A percentile compares a stretch with the other conserved stretches of the same genome.
These are phyloP conservation scores for Pseudofabraea citricarpa DNA, from an alignment of 2,329 filamentous ascomycete genomes.

Conservation along the genomic window DNA sequence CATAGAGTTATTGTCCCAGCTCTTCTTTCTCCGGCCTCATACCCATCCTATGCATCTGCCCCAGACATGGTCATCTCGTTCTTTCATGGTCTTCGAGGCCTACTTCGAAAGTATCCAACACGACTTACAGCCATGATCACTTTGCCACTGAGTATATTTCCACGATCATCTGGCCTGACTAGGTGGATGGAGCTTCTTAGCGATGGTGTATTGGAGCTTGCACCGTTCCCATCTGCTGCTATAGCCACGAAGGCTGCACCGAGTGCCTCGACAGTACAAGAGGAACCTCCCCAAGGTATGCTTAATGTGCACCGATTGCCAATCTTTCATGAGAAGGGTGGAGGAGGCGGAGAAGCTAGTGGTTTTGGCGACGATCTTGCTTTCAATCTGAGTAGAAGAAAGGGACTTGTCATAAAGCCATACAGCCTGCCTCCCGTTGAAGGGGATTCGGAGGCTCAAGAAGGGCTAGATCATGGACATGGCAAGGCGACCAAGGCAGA, in stretches of 20 bases:
- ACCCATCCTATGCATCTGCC: conserved; percentile 63
- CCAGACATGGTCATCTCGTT: conserved; percentile 75
- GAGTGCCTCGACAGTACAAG: conserved; percentile 48
- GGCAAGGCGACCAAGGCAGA: conserved; percentile 26
- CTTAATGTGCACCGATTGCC: conserved; percentile 79
- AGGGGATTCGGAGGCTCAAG: conserved; percentile 50
- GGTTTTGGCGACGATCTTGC: conserved; percentile 80
- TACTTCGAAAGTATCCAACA: conserved; percentile 63
- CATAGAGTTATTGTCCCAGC: conserved; percentile 84
- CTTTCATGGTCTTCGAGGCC: conserved; percentile 68
- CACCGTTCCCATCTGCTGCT: conserved; percentile 60
- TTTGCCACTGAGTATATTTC: conserved; percentile 74
- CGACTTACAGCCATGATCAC: conserved; percentile 70
- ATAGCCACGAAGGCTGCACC: conserved; percentile 36
- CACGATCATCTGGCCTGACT: conserved; percentile 68
- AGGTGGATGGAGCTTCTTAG: conserved; percentile 81
- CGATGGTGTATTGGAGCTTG: conserved; percentile 83
- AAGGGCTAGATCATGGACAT: conserved; percentile 21
- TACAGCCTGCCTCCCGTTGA: conserved; percentile 86
- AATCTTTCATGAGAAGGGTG: conserved; percentile 82
- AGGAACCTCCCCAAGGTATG: conserved; percentile 81
- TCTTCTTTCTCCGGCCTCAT: conserved; percentile 81
- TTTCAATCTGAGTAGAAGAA: conserved; percentile 77
- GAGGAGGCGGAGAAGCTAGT: conserved; percentile 63
- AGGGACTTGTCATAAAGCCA: conserved; percentile 78